Evolutionary conservation across 805 yeast genomes (phyloP).

Genomic region (Saturnispora dispora): DNA sequence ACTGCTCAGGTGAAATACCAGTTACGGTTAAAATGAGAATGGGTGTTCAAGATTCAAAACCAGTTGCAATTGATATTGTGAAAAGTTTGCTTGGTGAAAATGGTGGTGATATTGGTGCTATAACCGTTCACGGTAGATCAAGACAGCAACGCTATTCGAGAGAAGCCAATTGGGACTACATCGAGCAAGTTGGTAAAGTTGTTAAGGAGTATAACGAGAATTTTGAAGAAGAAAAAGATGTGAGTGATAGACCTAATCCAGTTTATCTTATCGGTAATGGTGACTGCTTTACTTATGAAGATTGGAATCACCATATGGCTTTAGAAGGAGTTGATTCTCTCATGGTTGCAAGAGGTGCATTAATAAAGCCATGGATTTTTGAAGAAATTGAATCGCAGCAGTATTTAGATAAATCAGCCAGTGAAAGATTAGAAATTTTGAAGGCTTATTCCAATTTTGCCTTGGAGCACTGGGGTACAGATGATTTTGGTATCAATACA

Average conservation of each 20-base stretch:
- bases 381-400: slow-evolving; percentile 90
- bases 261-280: slow-evolving; percentile 93
- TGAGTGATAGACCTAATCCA: slow-evolving; percentile 42
- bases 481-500: slow-evolving; percentile 82
- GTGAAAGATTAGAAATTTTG: slow-evolving; percentile 76
- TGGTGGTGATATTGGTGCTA: slow-evolving; percentile 69
- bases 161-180: slow-evolving; percentile 89
- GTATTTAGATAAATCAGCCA: slow-evolving; percentile 81
- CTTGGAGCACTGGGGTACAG: slow-evolving; percentile 95
- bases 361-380: slow-evolving; percentile 97
- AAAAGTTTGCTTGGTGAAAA: slow-evolving; percentile 57
- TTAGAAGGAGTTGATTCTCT: slow-evolving; percentile 77
- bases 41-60: slow-evolving; percentile 78
- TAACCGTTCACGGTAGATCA: slow-evolving; percentile 93
- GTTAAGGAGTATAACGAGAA: slow-evolving; percentile 52
- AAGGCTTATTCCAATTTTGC: slow-evolving; percentile 68
- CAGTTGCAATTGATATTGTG: slow-evolving; percentile 76
- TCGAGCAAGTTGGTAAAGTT: slow-evolving; percentile 59
- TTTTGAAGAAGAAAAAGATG: slow-evolving; percentile 51
- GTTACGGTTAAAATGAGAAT: slow-evolving; percentile 87
- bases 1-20: slow-evolving; percentile 83
- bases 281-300: slow-evolving; percentile 77
- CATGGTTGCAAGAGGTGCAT: slow-evolving; percentile 97
- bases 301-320: slow-evolving; percentile 68
- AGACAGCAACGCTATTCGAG: slow-evolving; percentile 91